Conservation (phyloP, 1,284 basidiomycete genomes). For the Ceratorhiza oryzae-sativae region DNA sequence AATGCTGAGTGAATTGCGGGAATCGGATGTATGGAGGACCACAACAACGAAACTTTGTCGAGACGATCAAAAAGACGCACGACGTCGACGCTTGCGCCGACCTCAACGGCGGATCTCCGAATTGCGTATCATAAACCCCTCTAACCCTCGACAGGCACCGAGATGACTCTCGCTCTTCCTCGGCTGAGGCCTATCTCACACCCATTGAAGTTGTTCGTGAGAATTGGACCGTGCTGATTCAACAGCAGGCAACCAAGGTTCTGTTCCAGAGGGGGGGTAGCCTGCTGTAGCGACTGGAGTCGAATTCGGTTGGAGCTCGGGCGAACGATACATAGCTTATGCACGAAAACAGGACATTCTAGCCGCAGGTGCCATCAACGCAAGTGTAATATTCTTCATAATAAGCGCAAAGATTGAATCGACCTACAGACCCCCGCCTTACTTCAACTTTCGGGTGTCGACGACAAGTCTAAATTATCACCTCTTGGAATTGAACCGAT, state of each 20-base stretch:
- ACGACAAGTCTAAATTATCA: slow-evolving; percentile 17
- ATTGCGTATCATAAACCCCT: slow-evolving; percentile 64
- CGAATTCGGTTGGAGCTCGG: slow-evolving; percentile 12
- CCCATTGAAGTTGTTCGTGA: slow-evolving; percentile 51
- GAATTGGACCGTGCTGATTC: slow-evolving; percentile 53
- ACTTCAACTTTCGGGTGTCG: slow-evolving; percentile 34
- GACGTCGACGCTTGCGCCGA: slow-evolving; percentile 56
- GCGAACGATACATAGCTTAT: slow-evolving; percentile 9
- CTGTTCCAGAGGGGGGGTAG: slow-evolving; percentile 43
- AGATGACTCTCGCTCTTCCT: slow-evolving; percentile 52
- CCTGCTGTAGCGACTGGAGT: slow-evolving; percentile 36
- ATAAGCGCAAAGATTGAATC: no score
- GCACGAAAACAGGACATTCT: slow-evolving; percentile 39
- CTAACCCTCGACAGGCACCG: slow-evolving; percentile 51
- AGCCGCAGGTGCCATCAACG: slow-evolving; percentile 29
- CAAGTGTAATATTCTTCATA: neutral
- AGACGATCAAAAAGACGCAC: slow-evolving; percentile 51
- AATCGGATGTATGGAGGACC: slow-evolving; percentile 64
- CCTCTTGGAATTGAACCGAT: slow-evolving; percentile 18
- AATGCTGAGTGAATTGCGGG: slow-evolving; percentile 50
- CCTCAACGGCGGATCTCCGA: slow-evolving; percentile 63
- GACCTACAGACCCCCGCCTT: slow-evolving; percentile 6
- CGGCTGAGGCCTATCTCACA: slow-evolving; percentile 55
- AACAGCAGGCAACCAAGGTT: slow-evolving; percentile 50
- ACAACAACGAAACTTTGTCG: slow-evolving; percentile 60